Evolutionary conservation across 805 yeast genomes (phyloP), one percentile per base, ranked within the genome.

Genomic region (Ogataea saltuana): DNA sequence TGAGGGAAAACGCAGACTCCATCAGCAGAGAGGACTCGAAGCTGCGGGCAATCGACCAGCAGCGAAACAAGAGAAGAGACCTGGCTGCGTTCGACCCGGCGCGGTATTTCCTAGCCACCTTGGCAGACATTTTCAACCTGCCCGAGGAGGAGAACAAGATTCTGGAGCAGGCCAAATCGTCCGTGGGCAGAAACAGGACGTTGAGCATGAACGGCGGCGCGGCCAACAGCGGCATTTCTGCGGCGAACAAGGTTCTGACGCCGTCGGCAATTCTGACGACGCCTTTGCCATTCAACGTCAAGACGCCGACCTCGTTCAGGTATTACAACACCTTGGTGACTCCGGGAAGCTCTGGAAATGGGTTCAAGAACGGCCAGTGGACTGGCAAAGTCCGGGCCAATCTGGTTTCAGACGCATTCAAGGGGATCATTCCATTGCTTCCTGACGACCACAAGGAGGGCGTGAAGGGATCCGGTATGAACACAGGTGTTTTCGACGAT

Each of bases 51-150:
- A 47, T 63, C 17, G 81, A 76, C 51, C 56, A 66, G 11, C 71
- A 70, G 46, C 61, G 75, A 47, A 65, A 65, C 34, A 70, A 63
- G 46, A 61, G 83, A 42, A 65, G 78, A 33, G 78, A 72, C 39
- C 63, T 78, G 32, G 71, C 74, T 1, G 58, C 58, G 39, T 46
- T 59, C 17, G 76, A 78, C 53, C 76, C 81, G 0, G 69, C 71
- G 33, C 61, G 64, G 40, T 78, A 74, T 55, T 73, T 78, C 51
- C 65, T 71, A 35, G 74, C 80, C 0, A 72, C 80, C 2, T 62
- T 78, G 42, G 71, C 78, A 7, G 77, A 78, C 55, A 61, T 74
- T 27, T 62, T 78, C 46, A 76, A 72, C 31, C 53, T 78, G 19
- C 71, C 70, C 7, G 76, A 69, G 10, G 65, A 68, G 26, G 68